Percentiles rank a stretch among this genome's conserved stretches.
phyloP scores from a whole-genome alignment of 2,329 filamentous ascomycete genomes.

The Aspergillus fijiensis region DNA sequence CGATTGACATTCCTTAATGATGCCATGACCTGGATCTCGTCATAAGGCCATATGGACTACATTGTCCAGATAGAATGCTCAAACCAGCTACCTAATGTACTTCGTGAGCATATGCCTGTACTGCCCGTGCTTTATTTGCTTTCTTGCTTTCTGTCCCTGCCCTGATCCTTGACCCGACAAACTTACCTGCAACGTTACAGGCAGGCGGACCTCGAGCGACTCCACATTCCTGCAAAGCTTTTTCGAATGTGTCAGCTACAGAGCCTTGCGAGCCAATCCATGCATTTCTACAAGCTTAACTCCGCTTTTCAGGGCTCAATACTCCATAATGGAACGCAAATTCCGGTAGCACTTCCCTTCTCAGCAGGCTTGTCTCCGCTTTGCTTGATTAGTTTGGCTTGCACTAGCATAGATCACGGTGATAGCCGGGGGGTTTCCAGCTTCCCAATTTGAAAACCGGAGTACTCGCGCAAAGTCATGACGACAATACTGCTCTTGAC shows the following conservation, averaged over 20 bases:
- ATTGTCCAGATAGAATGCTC: no score
- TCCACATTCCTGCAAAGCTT: conserved; percentile 14
- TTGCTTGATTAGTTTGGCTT: not conserved
- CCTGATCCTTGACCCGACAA: not conserved
- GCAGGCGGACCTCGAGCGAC: not conserved
- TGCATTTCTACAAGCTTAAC: not conserved
- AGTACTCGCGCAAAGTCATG: conserved; percentile 6
- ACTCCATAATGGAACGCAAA: not conserved
- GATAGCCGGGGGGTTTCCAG: not conserved
- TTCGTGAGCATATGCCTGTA: no score
- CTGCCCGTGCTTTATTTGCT: not conserved
- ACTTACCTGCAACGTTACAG: conserved; percentile 14
- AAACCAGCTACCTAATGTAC: no score
- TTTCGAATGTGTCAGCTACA: not conserved
- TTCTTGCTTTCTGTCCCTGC: conserved; percentile 1
- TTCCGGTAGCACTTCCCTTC: not conserved
- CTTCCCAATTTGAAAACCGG: not conserved
- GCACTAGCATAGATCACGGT: not conserved
- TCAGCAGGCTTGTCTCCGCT: not conserved
- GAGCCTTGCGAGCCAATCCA: not conserved
- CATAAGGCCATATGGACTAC: no score
- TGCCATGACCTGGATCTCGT: not conserved
- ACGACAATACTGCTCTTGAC: conserved; percentile 15
- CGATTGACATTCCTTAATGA: not conserved
- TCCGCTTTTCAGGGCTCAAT: not conserved